Percentiles rank a stretch among this genome's conserved stretches.
Evolutionary conservation across 306 rosid genomes (phyloP).

Genomic region (Corylus americana): DNA sequence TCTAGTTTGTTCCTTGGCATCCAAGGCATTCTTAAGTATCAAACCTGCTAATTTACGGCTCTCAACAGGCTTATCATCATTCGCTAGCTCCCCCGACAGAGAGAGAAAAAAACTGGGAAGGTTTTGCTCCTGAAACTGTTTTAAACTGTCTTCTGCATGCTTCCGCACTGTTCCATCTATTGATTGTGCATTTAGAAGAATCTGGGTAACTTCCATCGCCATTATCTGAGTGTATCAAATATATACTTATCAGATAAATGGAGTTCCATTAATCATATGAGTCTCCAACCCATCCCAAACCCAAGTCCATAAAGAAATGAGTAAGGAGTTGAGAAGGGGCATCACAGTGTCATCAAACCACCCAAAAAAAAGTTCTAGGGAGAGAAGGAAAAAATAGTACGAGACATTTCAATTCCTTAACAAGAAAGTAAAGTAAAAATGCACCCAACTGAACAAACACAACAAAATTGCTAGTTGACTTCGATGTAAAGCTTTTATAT

Average conservation of each 20-base stretch:
- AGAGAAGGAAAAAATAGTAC: background rate
- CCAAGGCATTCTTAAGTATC: constrained; percentile 86
- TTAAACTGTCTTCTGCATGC: constrained; percentile 81
- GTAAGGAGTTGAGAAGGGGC: background rate
- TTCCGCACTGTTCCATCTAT: constrained; percentile 73
- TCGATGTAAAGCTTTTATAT: background rate
- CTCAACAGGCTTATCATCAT: constrained; percentile 81
- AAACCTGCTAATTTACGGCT: constrained; percentile 90
- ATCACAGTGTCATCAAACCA: background rate
- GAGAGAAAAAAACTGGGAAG: constrained; percentile 79
- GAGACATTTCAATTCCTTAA: background rate
- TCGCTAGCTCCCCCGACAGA: constrained; percentile 74
- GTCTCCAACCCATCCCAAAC: background rate
- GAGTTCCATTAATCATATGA: background rate
- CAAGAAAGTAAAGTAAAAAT: background rate
- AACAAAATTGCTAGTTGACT: background rate
- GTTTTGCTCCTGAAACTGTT: constrained; percentile 92
- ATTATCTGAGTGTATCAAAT: constrained; percentile 30
- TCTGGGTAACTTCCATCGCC: constrained; percentile 86
- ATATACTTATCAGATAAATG: background rate
- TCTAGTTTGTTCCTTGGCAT: constrained; percentile 83
- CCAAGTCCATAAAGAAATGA: background rate
- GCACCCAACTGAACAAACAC: background rate
- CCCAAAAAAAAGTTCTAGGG: background rate
- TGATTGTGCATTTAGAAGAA: constrained; percentile 82